Conservation (phyloP, 148 eudicot genomes). For the Rhododendron henanense region DNA sequence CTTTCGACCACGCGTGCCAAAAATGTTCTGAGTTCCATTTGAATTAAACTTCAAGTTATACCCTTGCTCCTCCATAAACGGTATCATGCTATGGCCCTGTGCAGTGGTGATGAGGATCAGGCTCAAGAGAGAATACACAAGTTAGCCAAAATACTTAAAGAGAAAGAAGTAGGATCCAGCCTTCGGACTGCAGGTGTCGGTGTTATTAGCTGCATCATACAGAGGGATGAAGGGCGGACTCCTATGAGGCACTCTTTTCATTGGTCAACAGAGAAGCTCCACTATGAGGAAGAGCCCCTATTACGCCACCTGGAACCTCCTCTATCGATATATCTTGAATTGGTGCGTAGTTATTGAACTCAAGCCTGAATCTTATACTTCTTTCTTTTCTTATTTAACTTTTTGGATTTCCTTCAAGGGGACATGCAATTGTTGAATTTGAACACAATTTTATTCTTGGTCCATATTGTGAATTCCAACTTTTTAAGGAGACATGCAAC, state of each 20-base stretch:
- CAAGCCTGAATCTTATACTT: background rate
- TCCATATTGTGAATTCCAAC: background rate
- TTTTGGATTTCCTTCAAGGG: background rate
- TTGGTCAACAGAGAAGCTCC: slow-evolving; percentile 73
- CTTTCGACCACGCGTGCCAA: background rate
- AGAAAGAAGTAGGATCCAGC: slow-evolving; percentile 78
- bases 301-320: slow-evolving; percentile 98
- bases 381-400: background rate
- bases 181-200: slow-evolving; percentile 77
- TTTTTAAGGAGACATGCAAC: background rate
- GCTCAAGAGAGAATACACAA: slow-evolving; percentile 96
- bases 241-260: slow-evolving; percentile 98
- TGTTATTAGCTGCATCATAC: slow-evolving; percentile 94
- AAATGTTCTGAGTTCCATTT: background rate
- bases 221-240: slow-evolving; percentile 95
- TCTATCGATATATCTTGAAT: slow-evolving; percentile 89
- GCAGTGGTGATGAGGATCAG: slow-evolving; percentile 99
- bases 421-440: background rate
- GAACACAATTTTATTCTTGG: background rate
- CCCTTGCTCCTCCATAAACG: slow-evolving; percentile 1
- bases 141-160: slow-evolving; percentile 83
- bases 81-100: slow-evolving; percentile 15
- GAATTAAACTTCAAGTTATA: slow-evolving; percentile 5
- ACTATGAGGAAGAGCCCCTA: slow-evolving; percentile 80
- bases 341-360: slow-evolving; percentile 44